Evolutionary conservation across 352 stramenopile species (phyloP).

Genomic region (Globisporangium orthogonon): DNA sequence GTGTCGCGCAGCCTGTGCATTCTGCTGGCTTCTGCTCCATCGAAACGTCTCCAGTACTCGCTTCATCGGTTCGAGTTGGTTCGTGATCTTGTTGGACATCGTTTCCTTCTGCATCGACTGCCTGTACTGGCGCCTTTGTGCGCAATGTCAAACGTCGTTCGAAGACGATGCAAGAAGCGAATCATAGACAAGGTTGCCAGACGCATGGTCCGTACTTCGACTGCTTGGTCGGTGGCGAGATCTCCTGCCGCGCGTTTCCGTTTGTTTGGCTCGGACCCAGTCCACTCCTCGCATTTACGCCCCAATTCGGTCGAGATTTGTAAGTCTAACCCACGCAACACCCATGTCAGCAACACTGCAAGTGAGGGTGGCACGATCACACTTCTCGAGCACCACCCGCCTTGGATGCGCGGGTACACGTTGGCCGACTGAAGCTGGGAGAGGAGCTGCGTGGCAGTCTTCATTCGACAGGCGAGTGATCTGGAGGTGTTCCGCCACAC

Average conservation of each 20-base stretch:
- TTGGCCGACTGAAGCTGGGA: constrained; percentile 29
- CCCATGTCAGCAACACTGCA: neutral
- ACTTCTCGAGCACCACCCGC: neutral
- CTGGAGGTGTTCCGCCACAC: constrained; percentile 12
- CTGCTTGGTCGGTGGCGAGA: neutral
- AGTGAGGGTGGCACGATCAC: neutral
- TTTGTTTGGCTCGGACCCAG: constrained; percentile 28
- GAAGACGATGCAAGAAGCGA: neutral
- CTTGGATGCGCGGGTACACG: constrained; percentile 12
- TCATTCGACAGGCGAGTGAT: constrained; percentile 49
- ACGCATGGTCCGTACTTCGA: neutral
- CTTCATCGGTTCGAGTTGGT: neutral
- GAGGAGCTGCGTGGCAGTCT: constrained; percentile 44
- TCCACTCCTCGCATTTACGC: constrained; percentile 25
- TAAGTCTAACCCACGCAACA: constrained; percentile 2
- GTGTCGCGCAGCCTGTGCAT: constrained; percentile 1
- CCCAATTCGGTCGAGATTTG: constrained; percentile 10
- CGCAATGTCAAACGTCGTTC: neutral
- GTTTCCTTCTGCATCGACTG: neutral
- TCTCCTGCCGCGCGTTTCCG: constrained; percentile 21
- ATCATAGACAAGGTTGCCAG: too few species aligned
- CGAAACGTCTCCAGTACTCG: neutral
- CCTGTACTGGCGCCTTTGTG: neutral
- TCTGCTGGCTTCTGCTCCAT: neutral
- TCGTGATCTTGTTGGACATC: neutral